Base-by-base conservation (phyloP, 1,139 yeast species). In the Hansenula lynferdii region DNA sequence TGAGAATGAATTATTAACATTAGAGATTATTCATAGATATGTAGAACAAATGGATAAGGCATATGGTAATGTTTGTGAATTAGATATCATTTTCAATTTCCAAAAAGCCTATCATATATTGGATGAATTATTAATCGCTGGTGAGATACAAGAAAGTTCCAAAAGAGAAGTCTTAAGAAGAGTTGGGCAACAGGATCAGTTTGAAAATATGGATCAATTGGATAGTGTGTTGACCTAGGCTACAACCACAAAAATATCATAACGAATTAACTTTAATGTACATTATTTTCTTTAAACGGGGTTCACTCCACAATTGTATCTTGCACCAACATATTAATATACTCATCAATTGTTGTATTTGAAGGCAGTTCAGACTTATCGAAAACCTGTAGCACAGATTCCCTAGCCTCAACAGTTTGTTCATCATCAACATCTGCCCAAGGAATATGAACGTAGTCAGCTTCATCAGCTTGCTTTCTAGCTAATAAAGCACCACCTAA, bases 21-120 rank as follows among this genome's bases (percentile, higher is more conserved):
- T 94, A 43, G 98, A 94, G 54, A 70, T 85, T 23, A 82, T 94
- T 38, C 98, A 94, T 58, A 70, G 97, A 43, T 94, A 82, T 58
- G 99, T 94, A 36, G 98, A 94, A 61, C 89, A 86, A 52, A 87
- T 92, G 96, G 99, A 92, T 67, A 83, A 85, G 55, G 79, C 89
- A 51, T 92, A 86, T 57, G 97, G 97, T n/a, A 92, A 89, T 57
- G 98, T 92, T 17, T 85, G 96, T 63, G 97, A 89, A 58, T 65
- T 86, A 53, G 95, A 90, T 62, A 89, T 92, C 45, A 92, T 92
- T 38, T 92, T 92, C 73, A 95, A 95, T 51, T 92, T 92, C 64
- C 85, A 84, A 53, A 85, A 86, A 58, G 97, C 97, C 0, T 92
- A 92, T 59, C 85, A 86, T 61, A 83, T 92, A 15, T 68, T 94